These are phyloP conservation scores for Paraphoma sp. DNA, from an alignment of 2,329 filamentous ascomycete genomes.

Conservation along the genomic window DNA sequence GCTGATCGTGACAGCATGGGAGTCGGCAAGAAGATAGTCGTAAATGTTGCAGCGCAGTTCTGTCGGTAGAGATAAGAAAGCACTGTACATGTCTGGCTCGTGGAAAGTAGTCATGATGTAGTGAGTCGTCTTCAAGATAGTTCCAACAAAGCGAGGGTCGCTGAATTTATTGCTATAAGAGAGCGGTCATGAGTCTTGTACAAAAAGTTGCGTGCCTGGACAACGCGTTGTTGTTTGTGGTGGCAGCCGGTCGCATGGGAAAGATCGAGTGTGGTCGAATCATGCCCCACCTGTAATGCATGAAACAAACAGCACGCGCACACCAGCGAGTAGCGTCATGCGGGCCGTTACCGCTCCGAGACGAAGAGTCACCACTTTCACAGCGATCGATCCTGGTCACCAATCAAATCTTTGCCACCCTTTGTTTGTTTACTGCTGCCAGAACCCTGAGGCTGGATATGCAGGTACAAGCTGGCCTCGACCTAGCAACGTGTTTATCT, in stretches of 20 bases:
- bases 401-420: constrained; percentile 12
- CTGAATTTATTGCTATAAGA: constrained; percentile 8
- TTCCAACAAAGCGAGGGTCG: not conserved
- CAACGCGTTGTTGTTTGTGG: constrained; percentile 13
- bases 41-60: constrained; percentile 54
- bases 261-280: constrained; percentile 14
- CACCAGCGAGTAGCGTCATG: constrained; percentile 19
- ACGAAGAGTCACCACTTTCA: constrained; percentile 11
- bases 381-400: not conserved
- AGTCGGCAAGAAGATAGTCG: constrained; percentile 46
- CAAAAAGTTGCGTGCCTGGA: not conserved
- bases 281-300: constrained; percentile 13
- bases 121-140: not conserved
- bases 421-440: constrained; percentile 11
- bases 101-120: constrained; percentile 2
- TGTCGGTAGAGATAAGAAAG: constrained; percentile 39
- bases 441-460: not conserved
- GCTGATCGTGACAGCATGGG: constrained; percentile 48
- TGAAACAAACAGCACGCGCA: constrained; percentile 20
- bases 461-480: not conserved
- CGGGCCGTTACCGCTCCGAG: constrained; percentile 16
- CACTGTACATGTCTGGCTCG: constrained; percentile 11
- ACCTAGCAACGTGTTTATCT: not conserved
- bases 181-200: not conserved
- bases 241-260: not conserved